Conservation (phyloP, 2,329 filamentous ascomycete genomes). For the Phyllosticta paracitricarpa region DNA sequence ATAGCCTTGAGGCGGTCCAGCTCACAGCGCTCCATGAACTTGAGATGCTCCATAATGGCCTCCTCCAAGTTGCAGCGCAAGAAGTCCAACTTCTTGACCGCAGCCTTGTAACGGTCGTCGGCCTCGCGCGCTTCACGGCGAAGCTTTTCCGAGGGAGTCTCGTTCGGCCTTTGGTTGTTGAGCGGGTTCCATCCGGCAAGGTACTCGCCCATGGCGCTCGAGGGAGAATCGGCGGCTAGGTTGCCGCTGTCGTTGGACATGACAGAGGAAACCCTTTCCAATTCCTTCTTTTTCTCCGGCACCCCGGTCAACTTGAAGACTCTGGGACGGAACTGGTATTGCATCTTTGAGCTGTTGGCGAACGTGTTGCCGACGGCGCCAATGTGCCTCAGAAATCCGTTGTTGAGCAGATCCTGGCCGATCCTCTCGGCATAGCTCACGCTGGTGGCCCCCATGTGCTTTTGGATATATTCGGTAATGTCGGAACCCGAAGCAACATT, state of each 20-base stretch:
- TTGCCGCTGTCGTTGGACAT: conserved; percentile 40
- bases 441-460: conserved; percentile 71
- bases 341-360: conserved; percentile 94
- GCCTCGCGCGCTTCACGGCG: conserved; percentile 81
- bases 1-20: conserved; percentile 93
- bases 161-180: conserved; percentile 83
- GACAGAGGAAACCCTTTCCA: conserved; percentile 65
- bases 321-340: conserved; percentile 93
- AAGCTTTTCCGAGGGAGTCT: conserved; percentile 77
- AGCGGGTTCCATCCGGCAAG: conserved; percentile 87
- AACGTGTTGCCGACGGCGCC: conserved; percentile 94
- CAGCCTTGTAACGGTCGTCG: conserved; percentile 86
- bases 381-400: conserved; percentile 80
- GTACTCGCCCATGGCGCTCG: conserved; percentile 79
- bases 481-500: conserved; percentile 88
- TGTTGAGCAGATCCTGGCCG: conserved; percentile 79
- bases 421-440: conserved; percentile 89
- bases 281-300: conserved; percentile 71
- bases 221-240: conserved; percentile 64
- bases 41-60: conserved; percentile 82
- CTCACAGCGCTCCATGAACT: conserved; percentile 95
- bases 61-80: conserved; percentile 93
- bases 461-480: conserved; percentile 91
- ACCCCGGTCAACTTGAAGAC: conserved; percentile 80
- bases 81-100: conserved; percentile 76